Conservation (phyloP, 2,329 filamentous ascomycete genomes). For the Trichoderma breve region DNA sequence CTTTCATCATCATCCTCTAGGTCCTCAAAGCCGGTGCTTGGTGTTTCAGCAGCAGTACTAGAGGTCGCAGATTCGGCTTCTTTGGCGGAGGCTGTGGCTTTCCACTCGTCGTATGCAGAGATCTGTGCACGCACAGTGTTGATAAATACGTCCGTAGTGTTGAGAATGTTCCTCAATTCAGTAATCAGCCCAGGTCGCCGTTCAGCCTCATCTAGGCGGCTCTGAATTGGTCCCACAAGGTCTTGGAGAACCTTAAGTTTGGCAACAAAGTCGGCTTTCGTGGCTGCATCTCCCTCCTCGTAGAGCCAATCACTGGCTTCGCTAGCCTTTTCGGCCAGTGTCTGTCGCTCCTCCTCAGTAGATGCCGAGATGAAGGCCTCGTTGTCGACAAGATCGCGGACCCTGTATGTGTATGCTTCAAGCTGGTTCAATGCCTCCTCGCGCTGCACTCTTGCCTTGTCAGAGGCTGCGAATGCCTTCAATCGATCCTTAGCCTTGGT, state of each 20-base stretch:
- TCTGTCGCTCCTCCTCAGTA: conserved; percentile 63
- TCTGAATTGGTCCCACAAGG: conserved; percentile 74
- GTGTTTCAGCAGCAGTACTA: conserved; percentile 46
- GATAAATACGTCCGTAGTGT: conserved; percentile 68
- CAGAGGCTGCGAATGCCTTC: conserved; percentile 80
- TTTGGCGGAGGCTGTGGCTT: conserved; percentile 50
- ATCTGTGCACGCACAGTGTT: conserved; percentile 69
- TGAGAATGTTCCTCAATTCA: conserved; percentile 66
- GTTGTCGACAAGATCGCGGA: conserved; percentile 77
- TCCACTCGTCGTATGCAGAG: conserved; percentile 61
- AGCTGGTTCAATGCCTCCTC: conserved; percentile 90
- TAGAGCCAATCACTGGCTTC: conserved; percentile 87
- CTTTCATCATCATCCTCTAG: conserved; percentile 67
- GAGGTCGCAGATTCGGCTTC: conserved; percentile 42
- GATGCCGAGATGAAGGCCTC: conserved; percentile 71
- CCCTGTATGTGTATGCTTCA: conserved; percentile 89
- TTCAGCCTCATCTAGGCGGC: conserved; percentile 68
- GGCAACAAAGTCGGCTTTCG: conserved; percentile 69
- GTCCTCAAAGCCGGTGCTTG: conserved; percentile 63
- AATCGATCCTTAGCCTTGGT: conserved; percentile 65
- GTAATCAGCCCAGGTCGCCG: conserved; percentile 70
- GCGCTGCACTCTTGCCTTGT: conserved; percentile 69
- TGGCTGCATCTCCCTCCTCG: conserved; percentile 74
- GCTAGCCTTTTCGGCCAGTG: conserved; percentile 66
- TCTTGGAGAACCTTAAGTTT: conserved; percentile 75